Evolutionary conservation across 2,329 filamentous ascomycete species (phyloP), one percentile per base, ranked within the genome.

Genomic region (Aspergillus tubingensis): DNA sequence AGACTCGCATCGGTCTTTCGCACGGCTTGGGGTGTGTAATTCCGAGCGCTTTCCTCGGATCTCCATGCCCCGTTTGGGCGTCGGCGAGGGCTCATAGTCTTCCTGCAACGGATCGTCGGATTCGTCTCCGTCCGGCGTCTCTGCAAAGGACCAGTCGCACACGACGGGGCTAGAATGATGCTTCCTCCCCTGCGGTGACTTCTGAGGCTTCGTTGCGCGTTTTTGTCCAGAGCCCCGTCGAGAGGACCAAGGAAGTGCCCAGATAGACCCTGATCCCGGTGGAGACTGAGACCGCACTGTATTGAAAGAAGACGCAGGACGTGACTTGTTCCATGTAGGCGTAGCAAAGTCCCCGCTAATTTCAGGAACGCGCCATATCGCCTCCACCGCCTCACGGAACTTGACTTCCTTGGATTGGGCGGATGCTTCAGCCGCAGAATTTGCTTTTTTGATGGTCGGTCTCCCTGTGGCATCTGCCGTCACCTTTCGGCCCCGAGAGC

Each of bases 41-140:
- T 51, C 15, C 55, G 59, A 38, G 27, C 17, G 25, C 54, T 67
- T 70, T 17, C 69, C 67, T 48, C 68, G 67, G 39, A 71, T 65
- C 30, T 68, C 65, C 25, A 63, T 39, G 7, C 62, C 15, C 38
- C 53, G 62, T 23, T 68, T 74, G 15, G 70, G 65, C n/a, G 69
- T 70, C 32, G 71, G 72, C 2, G 74, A 76, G 11, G 71, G 67
- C 59, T 70, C 68, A 25, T 68, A 60, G 27, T 68, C 65, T 44
- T 77, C 73, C 58, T 77, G 75, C 55, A 79, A 67, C 48, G 77
- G 77, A 60, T 79, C 77, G 62, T 79, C 77, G n/a, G 77, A 79
- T 62, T 79, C 77, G 56, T 69, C 73, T 54, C 67, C 70, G 47
- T 74, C 73, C n/a, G 68, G 64, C 10, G 67, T 60, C 41, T 69